These are phyloP conservation scores for Fagus sylvatica DNA, from an alignment of 306 rosid genomes.

Conservation along the genomic window DNA sequence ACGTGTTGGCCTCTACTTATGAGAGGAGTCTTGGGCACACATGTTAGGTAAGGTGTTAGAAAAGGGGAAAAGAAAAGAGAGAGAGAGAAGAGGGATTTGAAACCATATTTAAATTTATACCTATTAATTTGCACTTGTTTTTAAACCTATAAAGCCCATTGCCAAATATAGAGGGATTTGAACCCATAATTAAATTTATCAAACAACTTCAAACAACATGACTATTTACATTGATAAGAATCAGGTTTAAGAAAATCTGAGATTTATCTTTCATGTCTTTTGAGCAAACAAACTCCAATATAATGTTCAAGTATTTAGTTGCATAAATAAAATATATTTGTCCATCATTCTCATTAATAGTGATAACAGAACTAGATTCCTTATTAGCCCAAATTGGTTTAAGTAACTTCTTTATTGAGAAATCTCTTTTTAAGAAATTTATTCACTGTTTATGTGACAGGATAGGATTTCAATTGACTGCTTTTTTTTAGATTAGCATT, in stretches of 20 bases:
- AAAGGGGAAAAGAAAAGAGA: neutral
- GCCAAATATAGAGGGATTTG: neutral
- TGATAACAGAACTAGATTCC: neutral
- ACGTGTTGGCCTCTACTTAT: neutral
- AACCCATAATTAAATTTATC: neutral
- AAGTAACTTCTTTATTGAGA: neutral
- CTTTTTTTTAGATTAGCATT: neutral
- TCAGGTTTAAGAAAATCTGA: neutral
- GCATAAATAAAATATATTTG: neutral
- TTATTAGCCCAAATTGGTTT: neutral
- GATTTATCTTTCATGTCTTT: neutral
- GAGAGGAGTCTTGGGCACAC: neutral
- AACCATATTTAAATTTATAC: too few relatives aligned
- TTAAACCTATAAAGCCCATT: neutral
- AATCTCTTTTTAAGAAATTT: neutral
- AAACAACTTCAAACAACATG: neutral
- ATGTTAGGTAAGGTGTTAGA: neutral
- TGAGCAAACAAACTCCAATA: neutral
- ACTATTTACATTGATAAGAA: neutral
- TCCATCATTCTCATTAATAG: neutral
- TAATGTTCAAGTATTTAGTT: neutral
- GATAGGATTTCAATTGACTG: neutral
- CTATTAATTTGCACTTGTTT: neutral
- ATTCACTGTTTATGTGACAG: neutral
- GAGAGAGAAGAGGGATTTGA: too few relatives aligned